Evolutionary conservation across 495 filamentous ascomycete genomes (phyloP), one percentile per base, ranked within the genome.

Genomic region (Aspergillus wentii): DNA sequence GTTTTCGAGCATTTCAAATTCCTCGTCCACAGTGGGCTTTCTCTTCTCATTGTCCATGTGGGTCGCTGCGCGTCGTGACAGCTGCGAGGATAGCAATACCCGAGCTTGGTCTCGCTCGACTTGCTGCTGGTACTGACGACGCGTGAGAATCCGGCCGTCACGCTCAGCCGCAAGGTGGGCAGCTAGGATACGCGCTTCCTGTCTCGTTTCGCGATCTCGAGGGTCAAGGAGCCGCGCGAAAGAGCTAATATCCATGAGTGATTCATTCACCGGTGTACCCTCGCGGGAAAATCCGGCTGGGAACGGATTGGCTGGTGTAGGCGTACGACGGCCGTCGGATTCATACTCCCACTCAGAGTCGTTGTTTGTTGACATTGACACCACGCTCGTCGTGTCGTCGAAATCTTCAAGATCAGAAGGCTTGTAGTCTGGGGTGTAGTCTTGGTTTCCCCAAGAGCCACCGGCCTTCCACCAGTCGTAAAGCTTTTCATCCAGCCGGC

Each of bases 181-280:
- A 9, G 91, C 83, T 2, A 97, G 74, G 8, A 91, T 74, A 20
- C 76, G 76, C 2, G 94, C 92, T 57, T 95, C 85, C 23, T 86
- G 76, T 25, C 80, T 75, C 37, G 90, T 82, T 38, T 90, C 85
- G 0, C 78, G 69, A 27, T 77, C 85, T 32, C 79, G 78, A 0
- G 94, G 94, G 49, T 94, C 75, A 2, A 98, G 80, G 0, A 97
- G 78, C n/a, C 76, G 72, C 6, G 91, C 85, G 8, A 98, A 74
- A 34, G 82, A 78, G 17, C 66, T 52, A 25, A 82, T 66, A 34
- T 83, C 79, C n/a, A 89, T 62, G 9, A 78, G 67, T 4, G 73
- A 69, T 38, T 90, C 86, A 9, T 66, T 50, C 5, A 76, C 44
- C 0, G 82, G 80, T 1, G 82, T 80, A 9, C 63, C 47, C 44